Conservation (phyloP, 108 stramenopile species). For the Nitzschia palea region DNA sequence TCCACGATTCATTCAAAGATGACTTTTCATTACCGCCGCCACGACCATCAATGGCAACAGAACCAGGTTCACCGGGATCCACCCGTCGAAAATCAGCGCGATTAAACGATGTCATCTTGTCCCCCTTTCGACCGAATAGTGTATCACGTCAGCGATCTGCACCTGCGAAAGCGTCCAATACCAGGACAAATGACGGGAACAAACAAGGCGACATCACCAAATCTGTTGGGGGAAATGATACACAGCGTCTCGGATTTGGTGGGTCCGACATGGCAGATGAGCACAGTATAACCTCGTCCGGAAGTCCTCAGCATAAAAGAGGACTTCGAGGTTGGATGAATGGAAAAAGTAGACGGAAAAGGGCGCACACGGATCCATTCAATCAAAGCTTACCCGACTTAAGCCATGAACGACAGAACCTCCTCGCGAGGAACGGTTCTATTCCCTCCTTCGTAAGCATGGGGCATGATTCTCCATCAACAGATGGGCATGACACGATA, state of each 20-base stretch:
- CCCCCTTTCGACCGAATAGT: neutral
- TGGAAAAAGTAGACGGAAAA: too few relatives aligned
- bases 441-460: neutral
- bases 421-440: too few relatives aligned
- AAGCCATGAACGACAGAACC: neutral
- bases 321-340: too few relatives aligned
- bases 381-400: neutral
- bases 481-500: neutral
- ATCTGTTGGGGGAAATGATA: too few relatives aligned
- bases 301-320: too few relatives aligned
- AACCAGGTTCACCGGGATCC: neutral
- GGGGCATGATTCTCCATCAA: neutral
- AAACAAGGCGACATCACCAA: too few relatives aligned
- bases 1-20: slow-evolving; percentile 4
- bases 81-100: neutral
- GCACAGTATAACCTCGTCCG: too few relatives aligned
- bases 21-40: neutral
- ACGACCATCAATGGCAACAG: neutral
- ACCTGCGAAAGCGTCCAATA: neutral
- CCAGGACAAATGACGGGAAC: too few relatives aligned
- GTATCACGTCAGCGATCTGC: neutral
- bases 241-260: too few relatives aligned
- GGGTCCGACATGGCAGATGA: too few relatives aligned
- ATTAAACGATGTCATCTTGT: neutral
- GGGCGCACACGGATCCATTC: too few relatives aligned